Evolutionary conservation across 805 yeast genomes (phyloP).

Genomic region (Ogataea paradorogensis): DNA sequence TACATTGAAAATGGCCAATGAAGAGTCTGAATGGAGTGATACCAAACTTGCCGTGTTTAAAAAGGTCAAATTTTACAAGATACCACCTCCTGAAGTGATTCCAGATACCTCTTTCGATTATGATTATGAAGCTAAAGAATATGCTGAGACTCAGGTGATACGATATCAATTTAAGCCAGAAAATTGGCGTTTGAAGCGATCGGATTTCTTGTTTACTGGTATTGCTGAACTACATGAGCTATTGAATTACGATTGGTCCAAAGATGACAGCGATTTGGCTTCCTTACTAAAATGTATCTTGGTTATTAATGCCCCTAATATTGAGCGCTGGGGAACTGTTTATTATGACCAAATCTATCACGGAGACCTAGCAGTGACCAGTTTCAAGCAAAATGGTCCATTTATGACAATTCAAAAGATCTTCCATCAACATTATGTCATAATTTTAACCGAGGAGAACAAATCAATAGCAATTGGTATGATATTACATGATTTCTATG

Average conservation of each 20-base stretch:
- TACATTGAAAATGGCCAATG: conserved; percentile 16
- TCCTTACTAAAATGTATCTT: conserved; percentile 19
- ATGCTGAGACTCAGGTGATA: conserved; percentile 12
- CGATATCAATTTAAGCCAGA: conserved; percentile 19
- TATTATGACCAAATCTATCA: conserved; percentile 13
- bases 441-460: conserved; percentile 17
- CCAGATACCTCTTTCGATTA: conserved; percentile 10
- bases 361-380: conserved; percentile 13
- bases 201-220: conserved; percentile 23
- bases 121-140: conserved; percentile 4
- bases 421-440: conserved; percentile 21
- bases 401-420: conserved; percentile 25
- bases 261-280: neutral
- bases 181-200: conserved; percentile 15
- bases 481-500: conserved; percentile 26
- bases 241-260: conserved; percentile 10
- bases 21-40: conserved; percentile 17
- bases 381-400: conserved; percentile 13
- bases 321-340: conserved; percentile 17
- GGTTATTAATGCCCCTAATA: conserved; percentile 12
- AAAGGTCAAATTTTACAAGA: conserved; percentile 27
- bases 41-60: conserved; percentile 24
- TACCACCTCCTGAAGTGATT: conserved; percentile 23
- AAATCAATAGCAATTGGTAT: conserved; percentile 25
- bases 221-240: conserved; percentile 23